Base-by-base conservation (phyloP, 805 yeast genomes). In the Myxozyma udenii region DNA sequence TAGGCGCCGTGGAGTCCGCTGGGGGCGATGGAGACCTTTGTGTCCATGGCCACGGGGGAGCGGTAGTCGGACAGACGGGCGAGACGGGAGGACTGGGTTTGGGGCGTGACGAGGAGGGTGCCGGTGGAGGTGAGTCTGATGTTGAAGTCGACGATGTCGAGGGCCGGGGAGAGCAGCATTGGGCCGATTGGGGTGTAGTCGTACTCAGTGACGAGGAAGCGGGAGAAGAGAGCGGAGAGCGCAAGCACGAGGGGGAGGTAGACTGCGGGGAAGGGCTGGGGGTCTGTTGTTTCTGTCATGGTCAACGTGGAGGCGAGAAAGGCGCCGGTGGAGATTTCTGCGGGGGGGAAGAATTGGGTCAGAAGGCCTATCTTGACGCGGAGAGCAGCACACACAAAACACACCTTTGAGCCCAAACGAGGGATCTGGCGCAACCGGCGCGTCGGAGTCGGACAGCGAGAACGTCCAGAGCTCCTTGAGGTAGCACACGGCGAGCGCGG, bases 301-400 rank as follows among this genome's bases (percentile, higher is more conserved):
- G 53, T 25, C 1, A 57, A 44, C 3, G 55, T 50, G 6, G 61
- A 56, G 4, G 61, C 57, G 16, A 57, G 42, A 38, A 57, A 57
- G 14, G 55, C 41, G 12, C 61, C 61, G 9, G 58, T 49, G 6
- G 61, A 52, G 30, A 56, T 56, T 42, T 55, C 61, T 57, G n/a
- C n/a, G n/a, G n/a, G n/a, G n/a, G n/a, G n/a, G n/a, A n/a, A n/a
- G n/a, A n/a, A n/a, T n/a, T n/a, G n/a, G n/a, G n/a, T n/a, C n/a
- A n/a, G n/a, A n/a, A n/a, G n/a, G 12, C 24, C 19, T 14, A 21
- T 5, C 21, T 6, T 23, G 41, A 4, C 12, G 6, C 21, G 24
- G 12, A 23, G 25, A 9, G 11, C 23, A 30, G 18, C 14, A 41
- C 37, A 33, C n/a, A 32, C 7, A 39, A 11, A 18, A 30, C 36